These are phyloP conservation scores for Nadsonia fulvescens DNA, from an alignment of 805 yeast species.

Conservation along the genomic window DNA sequence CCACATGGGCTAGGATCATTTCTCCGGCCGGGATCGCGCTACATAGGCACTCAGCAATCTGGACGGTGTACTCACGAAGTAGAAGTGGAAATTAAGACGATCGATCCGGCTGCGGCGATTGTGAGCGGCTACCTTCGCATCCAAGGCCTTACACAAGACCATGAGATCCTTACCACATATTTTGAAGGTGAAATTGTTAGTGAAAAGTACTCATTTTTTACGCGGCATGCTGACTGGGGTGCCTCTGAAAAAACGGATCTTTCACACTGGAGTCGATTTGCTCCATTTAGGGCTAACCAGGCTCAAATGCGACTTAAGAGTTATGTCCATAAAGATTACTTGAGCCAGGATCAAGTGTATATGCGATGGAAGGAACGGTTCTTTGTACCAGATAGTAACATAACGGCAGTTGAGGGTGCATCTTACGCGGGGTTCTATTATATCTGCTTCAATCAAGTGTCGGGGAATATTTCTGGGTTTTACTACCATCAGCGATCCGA, in stretches of 20 bases:
- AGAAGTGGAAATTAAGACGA: slow-evolving; percentile 46
- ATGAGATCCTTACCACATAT: slow-evolving; percentile 51
- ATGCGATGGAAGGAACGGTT: slow-evolving; percentile 95
- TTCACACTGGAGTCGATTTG: slow-evolving; percentile 49
- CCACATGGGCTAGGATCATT: too few relatives aligned
- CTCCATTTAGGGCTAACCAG: slow-evolving; percentile 23
- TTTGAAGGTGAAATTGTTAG: slow-evolving; percentile 58
- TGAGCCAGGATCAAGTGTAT: slow-evolving; percentile 34
- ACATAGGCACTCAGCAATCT: slow-evolving; percentile 53
- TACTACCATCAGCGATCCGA: slow-evolving; percentile 72
- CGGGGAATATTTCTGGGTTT: slow-evolving; percentile 62
- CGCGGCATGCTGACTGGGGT: slow-evolving; percentile 43
- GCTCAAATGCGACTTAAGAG: slow-evolving; percentile 13
- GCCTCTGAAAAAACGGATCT: slow-evolving; percentile 41
- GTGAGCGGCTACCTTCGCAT: slow-evolving; percentile 47
- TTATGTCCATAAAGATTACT: slow-evolving; percentile 16
- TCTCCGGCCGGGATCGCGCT: slow-evolving; percentile 43
- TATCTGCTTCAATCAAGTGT: slow-evolving; percentile 58
- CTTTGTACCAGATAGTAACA: slow-evolving; percentile 57
- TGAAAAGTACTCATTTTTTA: slow-evolving; percentile 36
- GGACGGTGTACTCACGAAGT: slow-evolving; percentile 50
- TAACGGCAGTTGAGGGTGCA: slow-evolving; percentile 49
- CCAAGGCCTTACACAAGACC: slow-evolving; percentile 38
- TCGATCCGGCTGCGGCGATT: slow-evolving; percentile 37
- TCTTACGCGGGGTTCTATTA: slow-evolving; percentile 89